Percentiles rank a stretch among this genome's conserved stretches.
phyloP scores from a whole-genome alignment of 129 eudicot species.

The Sambucus nigra region DNA sequence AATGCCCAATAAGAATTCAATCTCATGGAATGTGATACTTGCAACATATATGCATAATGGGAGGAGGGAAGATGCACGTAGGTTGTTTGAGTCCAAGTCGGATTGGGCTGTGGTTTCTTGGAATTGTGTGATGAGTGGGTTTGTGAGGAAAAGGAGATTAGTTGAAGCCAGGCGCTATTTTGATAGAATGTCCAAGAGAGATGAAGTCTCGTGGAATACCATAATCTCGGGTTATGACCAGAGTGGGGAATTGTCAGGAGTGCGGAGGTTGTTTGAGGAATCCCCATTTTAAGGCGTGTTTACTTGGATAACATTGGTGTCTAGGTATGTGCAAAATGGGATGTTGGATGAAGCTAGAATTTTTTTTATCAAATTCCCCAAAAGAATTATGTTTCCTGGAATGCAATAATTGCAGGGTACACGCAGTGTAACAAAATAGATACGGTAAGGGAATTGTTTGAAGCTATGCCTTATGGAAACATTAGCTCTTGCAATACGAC shows the following conservation, averaged over 20 bases:
- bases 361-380: conserved; percentile 56
- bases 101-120: conserved; percentile 58
- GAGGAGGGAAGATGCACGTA: conserved; percentile 54
- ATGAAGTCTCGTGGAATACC: conserved; percentile 63
- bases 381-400: conserved; percentile 63
- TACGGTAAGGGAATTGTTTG: conserved; percentile 47
- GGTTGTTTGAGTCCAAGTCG: conserved; percentile 42
- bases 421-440: conserved; percentile 40
- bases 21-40: conserved; percentile 68
- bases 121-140: conserved; percentile 76
- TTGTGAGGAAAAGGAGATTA: conserved; percentile 47
- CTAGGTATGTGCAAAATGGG: conserved; percentile 54
- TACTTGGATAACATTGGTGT: conserved; percentile 68
- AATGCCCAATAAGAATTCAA: conserved; percentile 57
- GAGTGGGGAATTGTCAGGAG: conserved; percentile 37
- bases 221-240: conserved; percentile 60
- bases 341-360: conserved; percentile 48
- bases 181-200: conserved; percentile 41
- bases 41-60: conserved; percentile 62
- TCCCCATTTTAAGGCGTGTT: conserved; percentile 51
- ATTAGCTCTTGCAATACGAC: conserved; percentile 65
- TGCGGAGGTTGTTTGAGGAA: conserved; percentile 40
- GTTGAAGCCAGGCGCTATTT: conserved; percentile 48
- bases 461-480: conserved; percentile 49
- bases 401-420: conserved; percentile 73